Evolutionary conservation across 352 stramenopile species (phyloP).

Genomic region (Thraustochytrium aureum): DNA sequence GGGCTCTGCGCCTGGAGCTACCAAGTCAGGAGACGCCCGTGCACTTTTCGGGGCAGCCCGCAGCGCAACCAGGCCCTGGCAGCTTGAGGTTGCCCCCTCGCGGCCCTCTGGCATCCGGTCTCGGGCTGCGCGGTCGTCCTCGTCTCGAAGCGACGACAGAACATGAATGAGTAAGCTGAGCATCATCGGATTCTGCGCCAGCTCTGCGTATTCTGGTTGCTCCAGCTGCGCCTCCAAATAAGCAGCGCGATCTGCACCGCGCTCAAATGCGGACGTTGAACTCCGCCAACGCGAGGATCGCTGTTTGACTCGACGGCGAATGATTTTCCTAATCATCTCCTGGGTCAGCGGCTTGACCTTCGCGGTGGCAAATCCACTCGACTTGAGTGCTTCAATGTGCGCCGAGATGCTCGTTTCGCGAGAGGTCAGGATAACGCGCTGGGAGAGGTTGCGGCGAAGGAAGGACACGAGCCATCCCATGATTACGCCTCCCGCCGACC

Average conservation of each 20-base stretch:
- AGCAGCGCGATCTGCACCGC: too few relatives aligned
- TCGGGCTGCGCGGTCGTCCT: neutral
- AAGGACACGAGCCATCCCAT: neutral
- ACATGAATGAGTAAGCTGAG: slow-evolving; percentile 40
- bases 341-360: neutral
- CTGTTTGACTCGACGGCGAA: neutral
- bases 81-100: neutral
- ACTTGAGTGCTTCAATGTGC: neutral
- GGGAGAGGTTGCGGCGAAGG: neutral
- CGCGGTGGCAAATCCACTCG: neutral
- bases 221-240: neutral
- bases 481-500: neutral
- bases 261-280: too few relatives aligned
- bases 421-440: slow-evolving; percentile 13
- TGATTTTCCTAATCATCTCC: neutral
- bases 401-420: slow-evolving; percentile 9
- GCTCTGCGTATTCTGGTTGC: neutral
- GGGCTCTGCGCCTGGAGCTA: too few relatives aligned
- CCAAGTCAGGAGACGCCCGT: too few relatives aligned
- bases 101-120: neutral
- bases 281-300: too few relatives aligned
- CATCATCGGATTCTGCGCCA: slow-evolving; percentile 35
- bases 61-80: neutral
- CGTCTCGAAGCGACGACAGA: neutral
- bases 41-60: too few relatives aligned